Evolutionary conservation across 805 yeast genomes (phyloP).

Genomic region (Brettanomyces nanus): DNA sequence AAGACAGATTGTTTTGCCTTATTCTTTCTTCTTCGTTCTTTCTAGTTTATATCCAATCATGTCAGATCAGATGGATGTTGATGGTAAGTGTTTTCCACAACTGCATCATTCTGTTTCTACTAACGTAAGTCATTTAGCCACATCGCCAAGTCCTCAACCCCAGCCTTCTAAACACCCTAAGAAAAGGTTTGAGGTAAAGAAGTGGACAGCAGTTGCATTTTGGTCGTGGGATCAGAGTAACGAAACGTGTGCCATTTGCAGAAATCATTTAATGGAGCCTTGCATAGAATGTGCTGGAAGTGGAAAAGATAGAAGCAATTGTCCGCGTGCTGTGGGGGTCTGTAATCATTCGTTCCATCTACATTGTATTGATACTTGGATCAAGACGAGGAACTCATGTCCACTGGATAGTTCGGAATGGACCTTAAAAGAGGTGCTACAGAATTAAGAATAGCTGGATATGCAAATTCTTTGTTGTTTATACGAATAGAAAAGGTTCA

Average conservation of each 20-base stretch:
- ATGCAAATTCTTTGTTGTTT: too few relatives aligned
- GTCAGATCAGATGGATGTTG: slow-evolving; percentile 17
- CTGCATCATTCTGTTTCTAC: neutral
- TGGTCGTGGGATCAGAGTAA: slow-evolving; percentile 88
- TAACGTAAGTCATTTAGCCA: neutral
- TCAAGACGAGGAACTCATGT: slow-evolving; percentile 90
- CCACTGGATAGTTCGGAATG: slow-evolving; percentile 94
- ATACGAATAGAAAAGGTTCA: too few relatives aligned
- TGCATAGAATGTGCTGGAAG: slow-evolving; percentile 84
- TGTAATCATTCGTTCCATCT: slow-evolving; percentile 98
- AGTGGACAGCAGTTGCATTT: slow-evolving; percentile 99
- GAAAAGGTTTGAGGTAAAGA: slow-evolving; percentile 84
- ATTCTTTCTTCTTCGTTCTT: neutral
- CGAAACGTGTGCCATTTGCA: slow-evolving; percentile 96
- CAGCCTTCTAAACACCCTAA: slow-evolving; percentile 29
- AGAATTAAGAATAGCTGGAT: slow-evolving; percentile 13
- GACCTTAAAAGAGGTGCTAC: slow-evolving; percentile 31
- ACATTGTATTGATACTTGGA: slow-evolving; percentile 95
- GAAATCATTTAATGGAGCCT: slow-evolving; percentile 97
- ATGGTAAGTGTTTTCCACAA: neutral
- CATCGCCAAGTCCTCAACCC: slow-evolving; percentile 1
- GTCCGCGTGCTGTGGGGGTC: slow-evolving; percentile 95
- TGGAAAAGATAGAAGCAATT: slow-evolving; percentile 38
- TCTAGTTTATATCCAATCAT: too few relatives aligned
- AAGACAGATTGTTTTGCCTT: neutral